Evolutionary conservation across 441 rosid genomes (phyloP), one percentile per base, ranked within the genome.

Genomic region (Lepidium campestre): DNA sequence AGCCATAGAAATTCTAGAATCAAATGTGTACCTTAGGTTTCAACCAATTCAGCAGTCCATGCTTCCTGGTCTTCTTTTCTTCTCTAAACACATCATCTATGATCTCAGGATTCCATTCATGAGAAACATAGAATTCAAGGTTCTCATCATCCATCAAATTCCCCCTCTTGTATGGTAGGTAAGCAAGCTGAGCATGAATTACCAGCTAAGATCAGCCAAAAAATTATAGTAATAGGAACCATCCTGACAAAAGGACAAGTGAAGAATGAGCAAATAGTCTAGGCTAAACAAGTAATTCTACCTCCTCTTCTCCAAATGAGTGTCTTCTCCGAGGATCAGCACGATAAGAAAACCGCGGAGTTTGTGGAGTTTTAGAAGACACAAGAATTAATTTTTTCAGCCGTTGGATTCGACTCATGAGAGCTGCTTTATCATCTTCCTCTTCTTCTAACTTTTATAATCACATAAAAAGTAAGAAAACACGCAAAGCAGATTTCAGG

Each of bases 251-350:
- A 52, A 56, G 15, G 29, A 32, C 34, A 70, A 19, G 62, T 42
- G 61, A 44, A 53, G 49, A 58, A 12, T 11, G 7, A 20, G 41
- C 19, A 54, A 17, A 18, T 14, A 89, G 83, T 78, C 89, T 95
- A 25, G 31, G 31, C 2, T 36, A 20, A 10, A 36, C 69, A 39
- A 68, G 63, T 67, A 34, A 32, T 29, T 50, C 36, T 71, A 91
- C 99, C 99, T 95, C 99, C 75, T 95, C 98, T 85, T 95, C 97
- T 56, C 99, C 99, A 77, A 95, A 95, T 65, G 99, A 91, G 79
- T 95, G 98, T 73, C 99, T 88, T 77, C 99, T 88, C 80, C 96
- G 88, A 41, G 80, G 90, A 81, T 88, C 85, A 48, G 78, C 57
- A 50, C 87, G 86, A 31, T 87, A 81, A 65, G 99, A 79, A 64